Percentiles rank a stretch among this genome's conserved stretches.
These are phyloP conservation scores for Taphrina communis DNA, from an alignment of 1,139 yeast genomes.

Conservation along the genomic window DNA sequence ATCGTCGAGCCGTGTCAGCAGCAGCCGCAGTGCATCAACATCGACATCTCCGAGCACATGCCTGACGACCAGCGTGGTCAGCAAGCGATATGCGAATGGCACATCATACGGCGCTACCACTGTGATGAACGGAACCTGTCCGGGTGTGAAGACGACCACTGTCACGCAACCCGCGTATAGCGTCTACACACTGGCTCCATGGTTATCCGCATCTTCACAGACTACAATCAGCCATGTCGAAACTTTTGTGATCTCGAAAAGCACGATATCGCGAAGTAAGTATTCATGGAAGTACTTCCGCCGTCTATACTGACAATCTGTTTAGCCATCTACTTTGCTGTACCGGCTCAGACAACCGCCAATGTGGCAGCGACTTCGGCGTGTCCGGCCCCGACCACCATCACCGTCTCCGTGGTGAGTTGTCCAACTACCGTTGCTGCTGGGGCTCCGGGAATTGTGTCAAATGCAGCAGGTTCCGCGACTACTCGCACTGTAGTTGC, in stretches of 20 bases:
- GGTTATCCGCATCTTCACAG: slow-evolving; percentile 2
- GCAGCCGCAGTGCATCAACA: not conserved
- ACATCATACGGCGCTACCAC: not conserved
- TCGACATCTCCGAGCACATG: not conserved
- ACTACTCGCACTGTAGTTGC: not conserved
- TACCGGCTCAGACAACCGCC: too few relatives aligned
- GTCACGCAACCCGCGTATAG: not conserved
- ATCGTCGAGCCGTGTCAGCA: not conserved
- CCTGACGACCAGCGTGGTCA: slow-evolving; percentile 1
- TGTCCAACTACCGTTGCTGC: slow-evolving; percentile 3
- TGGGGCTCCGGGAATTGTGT: not conserved
- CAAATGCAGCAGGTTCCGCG: not conserved
- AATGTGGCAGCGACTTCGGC: too few relatives aligned
- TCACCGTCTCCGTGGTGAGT: slow-evolving; percentile 18
- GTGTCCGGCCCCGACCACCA: slow-evolving; percentile 7
- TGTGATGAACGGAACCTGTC: not conserved
- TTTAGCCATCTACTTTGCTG: slow-evolving; percentile 19
- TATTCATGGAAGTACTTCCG: too few relatives aligned
- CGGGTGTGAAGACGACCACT: not conserved
- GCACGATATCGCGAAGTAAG: slow-evolving; percentile 5
- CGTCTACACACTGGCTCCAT: slow-evolving; percentile 25
- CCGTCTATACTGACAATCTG: not conserved
- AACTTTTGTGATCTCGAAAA: not conserved
- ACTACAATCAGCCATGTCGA: slow-evolving; percentile 14
- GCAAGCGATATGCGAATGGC: not conserved